phyloP scores from a whole-genome alignment of 1,284 basidiomycete species.

The Cutaneotrichosporon curvatum region DNA sequence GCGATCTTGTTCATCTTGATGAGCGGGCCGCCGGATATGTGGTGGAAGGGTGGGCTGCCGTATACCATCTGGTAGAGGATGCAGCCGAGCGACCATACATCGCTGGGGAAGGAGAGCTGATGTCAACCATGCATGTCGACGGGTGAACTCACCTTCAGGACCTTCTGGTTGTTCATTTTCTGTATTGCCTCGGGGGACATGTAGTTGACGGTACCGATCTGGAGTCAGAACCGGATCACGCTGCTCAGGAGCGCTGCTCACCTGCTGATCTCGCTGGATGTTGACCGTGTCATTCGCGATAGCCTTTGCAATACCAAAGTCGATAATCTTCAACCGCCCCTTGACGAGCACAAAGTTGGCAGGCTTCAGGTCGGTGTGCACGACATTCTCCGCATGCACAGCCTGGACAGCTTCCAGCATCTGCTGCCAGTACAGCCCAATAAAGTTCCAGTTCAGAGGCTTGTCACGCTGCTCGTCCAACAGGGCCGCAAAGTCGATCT shows the following conservation, averaged over 20 bases:
- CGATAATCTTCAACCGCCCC: constrained; percentile 87
- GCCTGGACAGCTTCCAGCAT: constrained; percentile 94
- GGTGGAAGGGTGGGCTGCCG: constrained; percentile 83
- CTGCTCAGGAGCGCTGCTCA: constrained; percentile 32
- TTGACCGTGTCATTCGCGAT: constrained; percentile 96
- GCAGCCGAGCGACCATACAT: constrained; percentile 97
- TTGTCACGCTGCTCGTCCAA: constrained; percentile 73
- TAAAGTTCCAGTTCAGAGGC: constrained; percentile 80
- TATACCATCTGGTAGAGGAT: constrained; percentile 96
- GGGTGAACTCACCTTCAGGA: constrained; percentile 38
- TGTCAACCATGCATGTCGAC: neutral
- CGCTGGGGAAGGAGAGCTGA: constrained; percentile 57
- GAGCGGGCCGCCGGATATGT: constrained; percentile 65
- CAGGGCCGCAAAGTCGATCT: constrained; percentile 75
- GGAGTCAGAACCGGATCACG: constrained; percentile 7
- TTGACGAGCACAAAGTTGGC: constrained; percentile 93
- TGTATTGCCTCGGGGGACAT: constrained; percentile 94
- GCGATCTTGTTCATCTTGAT: constrained; percentile 52
- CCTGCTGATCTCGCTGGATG: constrained; percentile 88
- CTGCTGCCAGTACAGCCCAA: constrained; percentile 94
- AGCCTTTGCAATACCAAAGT: constrained; percentile 94
- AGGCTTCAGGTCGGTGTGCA: constrained; percentile 92
- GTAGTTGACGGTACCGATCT: constrained; percentile 91
- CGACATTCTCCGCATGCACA: constrained; percentile 91
- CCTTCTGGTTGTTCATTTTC: constrained; percentile 45